A percentile compares a stretch with the other conserved stretches of the same genome.
phyloP scores from a whole-genome alignment of 78 protist genomes.

The Monocercomonoides exilis region DNA sequence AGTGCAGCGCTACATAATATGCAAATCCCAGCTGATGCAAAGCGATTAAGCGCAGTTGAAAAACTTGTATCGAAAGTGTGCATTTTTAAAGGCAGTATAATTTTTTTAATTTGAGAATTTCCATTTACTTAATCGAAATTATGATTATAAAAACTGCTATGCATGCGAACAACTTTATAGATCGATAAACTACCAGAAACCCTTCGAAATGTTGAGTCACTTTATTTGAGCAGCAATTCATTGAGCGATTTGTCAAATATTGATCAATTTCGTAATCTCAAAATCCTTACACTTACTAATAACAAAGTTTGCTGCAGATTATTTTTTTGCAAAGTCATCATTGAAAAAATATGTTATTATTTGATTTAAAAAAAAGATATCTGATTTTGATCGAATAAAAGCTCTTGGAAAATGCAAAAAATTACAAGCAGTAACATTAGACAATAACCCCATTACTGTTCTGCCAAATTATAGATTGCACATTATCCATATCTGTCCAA shows the following conservation, averaged over 20 bases:
- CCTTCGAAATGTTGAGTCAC: neutral
- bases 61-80: neutral
- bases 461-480: neutral
- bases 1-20: neutral
- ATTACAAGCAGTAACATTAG: neutral
- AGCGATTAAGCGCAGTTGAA: neutral
- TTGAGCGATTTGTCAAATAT: neutral
- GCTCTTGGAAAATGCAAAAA: neutral
- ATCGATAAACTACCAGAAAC: neutral
- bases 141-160: too few species aligned
- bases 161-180: neutral
- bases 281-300: neutral
- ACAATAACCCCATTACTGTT: neutral
- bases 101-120: too few species aligned
- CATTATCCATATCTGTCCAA: neutral
- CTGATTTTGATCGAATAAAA: neutral
- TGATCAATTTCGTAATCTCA: neutral
- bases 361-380: too few species aligned
- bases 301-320: neutral
- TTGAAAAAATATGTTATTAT: too few species aligned
- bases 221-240: neutral
- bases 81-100: neutral
- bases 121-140: too few species aligned
- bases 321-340: neutral
- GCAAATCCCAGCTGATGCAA: neutral